A percentile compares a stretch with the other conserved stretches of the same genome.
These are phyloP conservation scores for Mycena olivaceomarginata DNA, from an alignment of 768 basidiomycete genomes.

Conservation along the genomic window DNA sequence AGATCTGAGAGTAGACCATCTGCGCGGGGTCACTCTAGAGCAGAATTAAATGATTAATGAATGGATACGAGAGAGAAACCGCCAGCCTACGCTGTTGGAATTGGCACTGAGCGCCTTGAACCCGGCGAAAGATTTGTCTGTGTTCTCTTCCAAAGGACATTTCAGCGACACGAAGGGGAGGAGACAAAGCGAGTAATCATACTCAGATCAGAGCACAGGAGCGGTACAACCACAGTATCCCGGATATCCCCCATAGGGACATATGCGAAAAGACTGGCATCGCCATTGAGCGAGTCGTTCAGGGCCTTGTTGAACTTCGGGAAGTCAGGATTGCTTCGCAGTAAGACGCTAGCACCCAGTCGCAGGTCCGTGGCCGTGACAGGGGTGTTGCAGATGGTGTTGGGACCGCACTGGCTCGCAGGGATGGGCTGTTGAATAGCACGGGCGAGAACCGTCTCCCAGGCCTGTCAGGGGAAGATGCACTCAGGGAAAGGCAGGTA, in stretches of 20 bases:
- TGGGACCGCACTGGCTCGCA: slow-evolving; percentile 31
- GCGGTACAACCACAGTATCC: slow-evolving; percentile 30
- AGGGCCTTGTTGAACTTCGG: slow-evolving; percentile 34
- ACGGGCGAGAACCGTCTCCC: slow-evolving; percentile 32
- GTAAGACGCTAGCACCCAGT: slow-evolving; percentile 19
- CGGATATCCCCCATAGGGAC: slow-evolving; percentile 24
- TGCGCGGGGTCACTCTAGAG: slow-evolving; percentile 29
- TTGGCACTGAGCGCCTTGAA: slow-evolving; percentile 24
- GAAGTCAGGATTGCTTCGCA: slow-evolving; percentile 33
- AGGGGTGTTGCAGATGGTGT: slow-evolving; percentile 22
- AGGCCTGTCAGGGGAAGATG: slow-evolving; percentile 19
- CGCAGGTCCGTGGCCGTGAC: slow-evolving; percentile 40
- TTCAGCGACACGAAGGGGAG: not conserved
- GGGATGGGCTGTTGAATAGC: slow-evolving; percentile 29
- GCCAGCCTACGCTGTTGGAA: slow-evolving; percentile 9
- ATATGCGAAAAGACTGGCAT: slow-evolving; percentile 39
- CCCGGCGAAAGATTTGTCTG: slow-evolving; percentile 24
- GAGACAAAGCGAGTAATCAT: not conserved
- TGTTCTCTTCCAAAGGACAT: not conserved
- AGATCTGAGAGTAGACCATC: slow-evolving; percentile 38
- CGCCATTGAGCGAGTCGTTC: slow-evolving; percentile 32
- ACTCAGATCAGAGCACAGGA: slow-evolving; percentile 37
- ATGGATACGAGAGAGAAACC: not conserved
- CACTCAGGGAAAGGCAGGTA: not conserved
- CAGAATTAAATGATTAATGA: not conserved